Conservation (phyloP, 1,139 yeast species). For the Candida neerlandica region DNA sequence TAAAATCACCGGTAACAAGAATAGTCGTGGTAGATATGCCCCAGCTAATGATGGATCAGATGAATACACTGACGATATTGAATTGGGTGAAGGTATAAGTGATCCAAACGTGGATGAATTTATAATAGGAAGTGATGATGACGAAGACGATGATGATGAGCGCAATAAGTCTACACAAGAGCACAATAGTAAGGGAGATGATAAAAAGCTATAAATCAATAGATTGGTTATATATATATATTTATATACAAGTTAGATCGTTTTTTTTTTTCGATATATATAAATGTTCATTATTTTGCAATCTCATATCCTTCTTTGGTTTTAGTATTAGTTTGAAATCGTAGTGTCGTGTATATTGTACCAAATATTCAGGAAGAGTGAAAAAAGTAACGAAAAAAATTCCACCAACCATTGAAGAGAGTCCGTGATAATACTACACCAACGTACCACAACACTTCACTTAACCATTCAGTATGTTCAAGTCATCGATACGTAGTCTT, state of each 20-base stretch:
- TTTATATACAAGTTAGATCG: not conserved
- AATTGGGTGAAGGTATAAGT: slow-evolving; percentile 33
- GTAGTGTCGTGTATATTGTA: not conserved
- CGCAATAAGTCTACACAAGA: not conserved
- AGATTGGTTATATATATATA: not conserved
- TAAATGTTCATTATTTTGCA: not conserved
- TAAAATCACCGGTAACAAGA: slow-evolving; percentile 35
- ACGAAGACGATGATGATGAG: slow-evolving; percentile 19
- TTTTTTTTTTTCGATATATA: not conserved
- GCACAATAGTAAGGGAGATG: not conserved
- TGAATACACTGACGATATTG: slow-evolving; percentile 35
- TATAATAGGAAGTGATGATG: slow-evolving; percentile 52
- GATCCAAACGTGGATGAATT: slow-evolving; percentile 23
- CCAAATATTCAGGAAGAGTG: not conserved
- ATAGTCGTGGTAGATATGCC: slow-evolving; percentile 27
- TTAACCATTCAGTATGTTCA: slow-evolving; percentile 22
- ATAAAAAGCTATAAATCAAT: not conserved
- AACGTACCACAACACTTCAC: not conserved
- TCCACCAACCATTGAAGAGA: not conserved
- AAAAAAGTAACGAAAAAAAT: not conserved
- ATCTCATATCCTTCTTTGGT: too few species aligned
- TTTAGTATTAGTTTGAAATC: not conserved
- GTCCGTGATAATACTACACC: not conserved
- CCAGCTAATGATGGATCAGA: slow-evolving; percentile 23
- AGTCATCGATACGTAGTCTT: slow-evolving; percentile 31